These are phyloP conservation scores for Sanghuangporus weigelae DNA, from an alignment of 1,284 basidiomycete genomes.

Conservation along the genomic window DNA sequence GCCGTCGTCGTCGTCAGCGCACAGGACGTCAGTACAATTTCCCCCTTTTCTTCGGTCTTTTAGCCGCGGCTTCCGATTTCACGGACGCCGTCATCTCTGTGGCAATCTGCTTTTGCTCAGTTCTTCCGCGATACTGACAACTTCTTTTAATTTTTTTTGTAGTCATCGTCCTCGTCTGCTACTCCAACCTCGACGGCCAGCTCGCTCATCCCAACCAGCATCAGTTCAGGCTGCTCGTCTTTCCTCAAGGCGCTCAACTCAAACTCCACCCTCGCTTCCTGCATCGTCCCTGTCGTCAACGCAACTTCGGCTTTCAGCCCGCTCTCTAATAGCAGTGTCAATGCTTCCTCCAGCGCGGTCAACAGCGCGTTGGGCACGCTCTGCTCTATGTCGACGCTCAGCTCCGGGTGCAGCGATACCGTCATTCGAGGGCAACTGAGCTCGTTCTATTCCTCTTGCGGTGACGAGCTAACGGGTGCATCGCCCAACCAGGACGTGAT, in stretches of 20 bases:
- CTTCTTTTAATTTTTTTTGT: slow-evolving; percentile 10
- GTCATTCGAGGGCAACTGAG: slow-evolving; percentile 58
- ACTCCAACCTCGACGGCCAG: slow-evolving; percentile 31
- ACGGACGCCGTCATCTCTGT: not conserved
- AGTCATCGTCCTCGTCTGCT: slow-evolving; percentile 25
- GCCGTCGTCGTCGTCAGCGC: slow-evolving; percentile 46
- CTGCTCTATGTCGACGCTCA: slow-evolving; percentile 39
- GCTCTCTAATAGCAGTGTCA: slow-evolving; percentile 33
- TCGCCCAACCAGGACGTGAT: slow-evolving; percentile 45
- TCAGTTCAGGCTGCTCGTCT: slow-evolving; percentile 50
- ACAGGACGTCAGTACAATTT: slow-evolving; percentile 25
- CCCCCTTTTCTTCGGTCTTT: slow-evolving; percentile 17
- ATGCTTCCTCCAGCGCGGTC: slow-evolving; percentile 42
- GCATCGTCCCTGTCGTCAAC: slow-evolving; percentile 59
- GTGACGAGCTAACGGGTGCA: slow-evolving; percentile 55
- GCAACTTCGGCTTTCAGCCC: slow-evolving; percentile 61
- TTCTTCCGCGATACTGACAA: slow-evolving; percentile 7
- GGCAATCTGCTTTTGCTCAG: slow-evolving; percentile 7
- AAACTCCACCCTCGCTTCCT: slow-evolving; percentile 52
- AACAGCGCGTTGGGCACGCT: slow-evolving; percentile 50
- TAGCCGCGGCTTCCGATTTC: not conserved
- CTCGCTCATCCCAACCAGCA: slow-evolving; percentile 57
- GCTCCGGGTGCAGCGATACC: slow-evolving; percentile 50
- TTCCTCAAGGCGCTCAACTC: slow-evolving; percentile 64
- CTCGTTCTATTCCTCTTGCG: slow-evolving; percentile 66